Percentiles rank a stretch among this genome's conserved stretches.
phyloP scores from a whole-genome alignment of 768 basidiomycete genomes.

The Postia placenta region DNA sequence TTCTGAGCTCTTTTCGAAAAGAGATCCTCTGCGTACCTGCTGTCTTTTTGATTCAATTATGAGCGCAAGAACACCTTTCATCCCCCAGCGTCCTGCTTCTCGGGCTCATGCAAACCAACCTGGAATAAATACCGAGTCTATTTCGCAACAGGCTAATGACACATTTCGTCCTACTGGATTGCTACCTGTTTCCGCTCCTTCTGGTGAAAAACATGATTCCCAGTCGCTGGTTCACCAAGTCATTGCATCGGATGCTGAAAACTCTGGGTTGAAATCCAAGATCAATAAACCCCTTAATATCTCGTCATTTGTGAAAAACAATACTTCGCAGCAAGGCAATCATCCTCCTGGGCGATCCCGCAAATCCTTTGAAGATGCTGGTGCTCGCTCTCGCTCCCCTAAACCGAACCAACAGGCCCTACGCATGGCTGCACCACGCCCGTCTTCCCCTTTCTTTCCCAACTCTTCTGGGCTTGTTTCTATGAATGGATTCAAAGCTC shows the following conservation, averaged over 20 bases:
- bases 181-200: background rate
- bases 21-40: too few species aligned
- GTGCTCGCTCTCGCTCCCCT: constrained; percentile 5
- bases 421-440: constrained; percentile 7
- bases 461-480: constrained; percentile 1
- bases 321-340: background rate
- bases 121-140: background rate
- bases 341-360: constrained; percentile 2
- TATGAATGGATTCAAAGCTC: constrained; percentile 6
- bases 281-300: constrained; percentile 22
- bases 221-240: background rate
- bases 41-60: too few species aligned
- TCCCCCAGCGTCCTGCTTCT: constrained; percentile 15
- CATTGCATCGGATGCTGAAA: background rate
- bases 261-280: background rate
- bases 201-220: background rate
- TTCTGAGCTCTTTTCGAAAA: too few species aligned
- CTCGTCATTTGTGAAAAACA: constrained; percentile 12
- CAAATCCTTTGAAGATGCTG: constrained; percentile 11
- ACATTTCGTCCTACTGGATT: constrained; percentile 15
- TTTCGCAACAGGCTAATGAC: constrained; percentile 8
- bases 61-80: constrained; percentile 23
- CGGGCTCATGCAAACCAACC: background rate
- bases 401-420: constrained; percentile 5
- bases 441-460: constrained; percentile 16